These are phyloP conservation scores for Botryotinia globosa DNA, from an alignment of 2,329 filamentous ascomycete species.

Conservation along the genomic window DNA sequence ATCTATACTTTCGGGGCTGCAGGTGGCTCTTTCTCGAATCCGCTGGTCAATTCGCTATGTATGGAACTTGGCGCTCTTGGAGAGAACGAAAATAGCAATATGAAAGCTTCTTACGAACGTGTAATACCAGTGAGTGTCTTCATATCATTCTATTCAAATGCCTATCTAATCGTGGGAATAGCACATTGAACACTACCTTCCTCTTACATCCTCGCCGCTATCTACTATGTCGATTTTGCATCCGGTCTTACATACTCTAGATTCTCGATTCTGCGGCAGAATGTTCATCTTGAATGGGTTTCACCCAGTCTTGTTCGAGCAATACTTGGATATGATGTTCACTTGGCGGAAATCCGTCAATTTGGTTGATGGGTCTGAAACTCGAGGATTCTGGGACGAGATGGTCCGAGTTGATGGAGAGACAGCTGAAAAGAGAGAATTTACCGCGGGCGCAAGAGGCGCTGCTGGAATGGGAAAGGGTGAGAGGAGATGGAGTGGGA, in stretches of 20 bases:
- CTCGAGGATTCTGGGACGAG: constrained; percentile 19
- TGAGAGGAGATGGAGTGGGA: constrained; percentile 14
- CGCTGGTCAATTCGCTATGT: constrained; percentile 41
- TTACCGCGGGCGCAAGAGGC: constrained; percentile 22
- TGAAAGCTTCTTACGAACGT: constrained; percentile 17
- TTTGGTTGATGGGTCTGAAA: neutral
- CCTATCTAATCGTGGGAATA: constrained; percentile 44
- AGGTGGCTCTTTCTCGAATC: constrained; percentile 77
- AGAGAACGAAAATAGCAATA: neutral
- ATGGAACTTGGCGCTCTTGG: neutral
- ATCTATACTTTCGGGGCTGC: constrained; percentile 74
- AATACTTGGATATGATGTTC: constrained; percentile 23
- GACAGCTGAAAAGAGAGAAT: constrained; percentile 26
- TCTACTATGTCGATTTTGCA: constrained; percentile 58
- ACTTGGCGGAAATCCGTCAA: neutral
- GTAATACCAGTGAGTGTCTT: constrained; percentile 20
- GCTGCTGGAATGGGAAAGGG: neutral
- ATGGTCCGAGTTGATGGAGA: constrained; percentile 23
- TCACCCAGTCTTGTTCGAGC: constrained; percentile 21
- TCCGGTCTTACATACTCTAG: constrained; percentile 52
- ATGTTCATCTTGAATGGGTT: constrained; percentile 39
- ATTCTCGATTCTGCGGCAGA: constrained; percentile 23
- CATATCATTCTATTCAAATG: neutral
- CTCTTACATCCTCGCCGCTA: constrained; percentile 61
- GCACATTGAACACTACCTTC: constrained; percentile 69